Evolutionary conservation across 768 basidiomycete genomes (phyloP), one percentile per base, ranked within the genome.

Genomic region (Tephrocybe sp.): DNA sequence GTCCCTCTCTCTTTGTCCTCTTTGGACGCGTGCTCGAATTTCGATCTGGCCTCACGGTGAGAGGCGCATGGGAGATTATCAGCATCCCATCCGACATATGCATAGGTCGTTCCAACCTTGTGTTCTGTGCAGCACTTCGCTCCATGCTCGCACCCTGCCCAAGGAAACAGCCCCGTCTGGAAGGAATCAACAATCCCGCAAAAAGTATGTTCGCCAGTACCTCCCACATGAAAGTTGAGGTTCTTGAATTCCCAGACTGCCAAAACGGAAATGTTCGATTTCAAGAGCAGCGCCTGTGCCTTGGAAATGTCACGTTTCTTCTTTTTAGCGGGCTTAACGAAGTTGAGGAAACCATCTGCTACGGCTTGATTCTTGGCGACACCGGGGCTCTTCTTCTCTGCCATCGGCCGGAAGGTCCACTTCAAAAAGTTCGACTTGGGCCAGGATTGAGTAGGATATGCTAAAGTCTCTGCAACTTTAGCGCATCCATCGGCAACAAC

Each of bases 231-330:
- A 11, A 44, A 44, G 18, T 44, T 44, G 21, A 44, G 18, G 16
- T 44, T 44, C 27, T 43, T 43, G 28, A 43, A 43, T 16, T 31
- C 41, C 41, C 41, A 42, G n/a, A 30, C 13, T 6, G 41, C 43
- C 22, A 44, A 18, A 16, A 44, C 43, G 5, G 44, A 18, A 35
- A 44, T 21, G 19, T 9, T 24, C 0, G 31, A 5, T 22, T 16
- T 44, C 12, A n/a, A 44, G 22, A 35, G 35, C 35, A 24, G 9
- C 4, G 9, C 22, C 8, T 25, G 32, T 15, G 32, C 32, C 11
- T 8, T 9, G 32, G 32, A n/a, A 9, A 34, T 9, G 15, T n/a
- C 32, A 7, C 7, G 15, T 5, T 15, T n/a, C 11, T 34, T n/a
- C 32, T 5, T 34, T 8, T 6, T n/a, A 5, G 13, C 15, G 9